Conservation (phyloP, 495 filamentous ascomycete genomes). For the Amphirosellinia nigrospora region DNA sequence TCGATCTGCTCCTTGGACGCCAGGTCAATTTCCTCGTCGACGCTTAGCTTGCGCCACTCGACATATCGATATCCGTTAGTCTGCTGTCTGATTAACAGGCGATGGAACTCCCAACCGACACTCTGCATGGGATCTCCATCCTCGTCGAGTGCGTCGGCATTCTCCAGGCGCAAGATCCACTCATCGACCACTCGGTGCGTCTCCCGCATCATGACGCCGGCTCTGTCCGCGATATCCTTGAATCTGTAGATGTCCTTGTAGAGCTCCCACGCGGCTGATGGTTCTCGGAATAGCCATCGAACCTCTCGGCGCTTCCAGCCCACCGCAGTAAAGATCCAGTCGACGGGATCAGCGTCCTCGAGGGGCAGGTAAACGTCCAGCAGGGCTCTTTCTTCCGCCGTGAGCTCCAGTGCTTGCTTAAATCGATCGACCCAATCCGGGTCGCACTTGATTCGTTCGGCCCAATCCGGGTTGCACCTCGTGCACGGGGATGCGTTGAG, state of each 20-base stretch:
- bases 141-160: background rate
- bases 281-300: conserved; percentile 10
- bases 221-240: background rate
- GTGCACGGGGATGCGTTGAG: background rate
- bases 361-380: conserved; percentile 16
- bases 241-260: conserved; percentile 21
- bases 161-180: conserved; percentile 9
- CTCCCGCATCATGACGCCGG: background rate
- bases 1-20: background rate
- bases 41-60: conserved; percentile 12
- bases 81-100: background rate
- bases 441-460: conserved; percentile 9
- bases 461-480: background rate
- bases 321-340: background rate
- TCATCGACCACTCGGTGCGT: background rate
- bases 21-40: background rate
- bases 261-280: background rate
- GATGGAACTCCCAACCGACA: background rate
- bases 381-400: background rate
- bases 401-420: conserved; percentile 1
- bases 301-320: conserved; percentile 21
- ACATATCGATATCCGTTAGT: conserved; percentile 4
- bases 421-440: background rate
- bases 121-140: background rate
- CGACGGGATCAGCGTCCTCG: background rate